Evolutionary conservation across 176 grass and related monocot species (phyloP).

Genomic region (Triticum turgidum): DNA sequence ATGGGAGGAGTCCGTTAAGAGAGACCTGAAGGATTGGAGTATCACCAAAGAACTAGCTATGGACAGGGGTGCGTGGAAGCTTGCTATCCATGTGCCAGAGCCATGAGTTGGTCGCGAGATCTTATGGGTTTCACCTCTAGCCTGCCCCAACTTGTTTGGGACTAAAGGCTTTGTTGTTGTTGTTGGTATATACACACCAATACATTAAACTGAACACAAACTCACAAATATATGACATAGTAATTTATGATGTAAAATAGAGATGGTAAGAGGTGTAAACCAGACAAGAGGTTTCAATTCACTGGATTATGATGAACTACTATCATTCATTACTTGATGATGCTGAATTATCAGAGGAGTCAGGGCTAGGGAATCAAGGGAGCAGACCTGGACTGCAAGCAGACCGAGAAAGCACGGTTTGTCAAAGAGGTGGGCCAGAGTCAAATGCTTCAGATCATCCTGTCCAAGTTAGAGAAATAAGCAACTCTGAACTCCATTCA

Average conservation of each 20-base stretch:
- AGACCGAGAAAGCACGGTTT: constrained; percentile 96
- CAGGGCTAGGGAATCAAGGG: not conserved
- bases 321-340: not conserved
- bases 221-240: not conserved
- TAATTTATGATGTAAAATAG: not conserved
- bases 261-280: not conserved
- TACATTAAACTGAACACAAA: not conserved
- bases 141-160: too few relatives aligned
- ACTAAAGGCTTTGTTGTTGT: too few relatives aligned
- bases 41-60: too few relatives aligned
- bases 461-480: constrained; percentile 41
- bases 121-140: too few relatives aligned
- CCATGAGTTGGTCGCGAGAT: too few relatives aligned
- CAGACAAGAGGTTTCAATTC: not conserved
- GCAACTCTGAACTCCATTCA: not conserved
- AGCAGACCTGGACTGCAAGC: constrained; percentile 82
- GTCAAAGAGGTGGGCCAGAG: constrained; percentile 91
- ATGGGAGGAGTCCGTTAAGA: too few relatives aligned
- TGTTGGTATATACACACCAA: not conserved
- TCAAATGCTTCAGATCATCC: constrained; percentile 85
- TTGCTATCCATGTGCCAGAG: too few relatives aligned
- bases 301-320: not conserved
- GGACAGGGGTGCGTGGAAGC: too few relatives aligned
- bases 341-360: not conserved
- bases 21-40: too few relatives aligned